Percentiles rank a stretch among this genome's conserved stretches.
phyloP scores from a whole-genome alignment of 345 rosid genomes.

The Syzygium jambos region DNA sequence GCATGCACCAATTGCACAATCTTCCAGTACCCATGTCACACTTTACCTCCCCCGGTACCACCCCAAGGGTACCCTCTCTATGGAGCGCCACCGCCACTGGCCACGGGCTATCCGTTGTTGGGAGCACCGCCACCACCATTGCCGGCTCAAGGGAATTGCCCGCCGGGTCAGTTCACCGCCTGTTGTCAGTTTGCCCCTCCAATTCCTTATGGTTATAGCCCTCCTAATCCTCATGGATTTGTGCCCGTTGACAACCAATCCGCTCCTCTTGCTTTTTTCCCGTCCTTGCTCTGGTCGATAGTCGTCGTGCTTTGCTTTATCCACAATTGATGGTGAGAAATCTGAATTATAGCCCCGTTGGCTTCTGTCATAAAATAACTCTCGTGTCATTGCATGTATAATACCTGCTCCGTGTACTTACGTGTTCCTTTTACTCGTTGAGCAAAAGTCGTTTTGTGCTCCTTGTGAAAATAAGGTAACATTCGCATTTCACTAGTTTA shows the following conservation, averaged over 20 bases:
- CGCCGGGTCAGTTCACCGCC: constrained; percentile 1
- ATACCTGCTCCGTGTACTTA: neutral
- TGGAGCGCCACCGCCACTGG: neutral
- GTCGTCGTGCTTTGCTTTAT: neutral
- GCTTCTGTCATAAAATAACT: neutral
- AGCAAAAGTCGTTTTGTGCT: neutral
- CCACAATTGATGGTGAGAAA: neutral
- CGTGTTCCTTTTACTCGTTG: neutral
- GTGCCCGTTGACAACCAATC: neutral
- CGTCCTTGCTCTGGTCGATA: neutral
- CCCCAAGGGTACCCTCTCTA: neutral
- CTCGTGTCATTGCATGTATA: neutral
- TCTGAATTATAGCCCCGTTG: neutral
- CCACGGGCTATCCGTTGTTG: neutral
- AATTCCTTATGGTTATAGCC: neutral
- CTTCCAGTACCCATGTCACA: neutral
- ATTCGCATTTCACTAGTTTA: neutral
- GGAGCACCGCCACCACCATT: neutral
- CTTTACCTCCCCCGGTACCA: neutral
- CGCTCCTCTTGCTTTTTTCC: neutral
- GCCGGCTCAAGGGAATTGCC: constrained; percentile 3
- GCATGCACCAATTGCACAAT: neutral
- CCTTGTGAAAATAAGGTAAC: neutral
- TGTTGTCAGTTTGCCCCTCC: constrained; percentile 1
- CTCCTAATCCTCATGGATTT: constrained; percentile 1